Conservation (phyloP, 2,329 filamentous ascomycete genomes). For the Verticillium dahliae region DNA sequence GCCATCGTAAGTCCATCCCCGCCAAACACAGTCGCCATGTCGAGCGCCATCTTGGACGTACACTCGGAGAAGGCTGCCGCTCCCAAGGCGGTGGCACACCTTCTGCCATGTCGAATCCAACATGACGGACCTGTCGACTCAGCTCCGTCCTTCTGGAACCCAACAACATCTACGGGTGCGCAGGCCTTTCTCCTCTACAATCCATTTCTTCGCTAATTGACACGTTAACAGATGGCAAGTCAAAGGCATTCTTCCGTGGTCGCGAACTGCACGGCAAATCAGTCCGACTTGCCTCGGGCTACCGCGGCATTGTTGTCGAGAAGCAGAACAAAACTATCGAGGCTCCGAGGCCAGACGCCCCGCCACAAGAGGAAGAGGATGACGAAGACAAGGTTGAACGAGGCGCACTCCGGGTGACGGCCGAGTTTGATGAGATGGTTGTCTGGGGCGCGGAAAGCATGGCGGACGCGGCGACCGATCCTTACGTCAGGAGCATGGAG, state of each 20-base stretch:
- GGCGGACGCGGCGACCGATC: conserved; percentile 56
- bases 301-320: conserved; percentile 57
- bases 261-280: conserved; percentile 66
- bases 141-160: conserved; percentile 64
- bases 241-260: conserved; percentile 68
- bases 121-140: conserved; percentile 67
- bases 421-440: conserved; percentile 66
- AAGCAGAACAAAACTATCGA: conserved; percentile 23
- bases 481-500: conserved; percentile 66
- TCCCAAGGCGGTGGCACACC: conserved; percentile 51
- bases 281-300: conserved; percentile 63
- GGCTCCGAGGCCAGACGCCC: neutral
- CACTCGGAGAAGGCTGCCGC: conserved; percentile 14
- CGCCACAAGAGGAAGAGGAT: conserved; percentile 29
- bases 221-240: conserved; percentile 35
- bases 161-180: conserved; percentile 37
- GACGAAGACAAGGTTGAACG: conserved; percentile 36
- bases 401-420: conserved; percentile 54
- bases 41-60: conserved; percentile 35
- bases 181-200: neutral
- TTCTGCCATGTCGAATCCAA: conserved; percentile 75
- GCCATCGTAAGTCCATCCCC: neutral
- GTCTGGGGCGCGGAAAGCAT: conserved; percentile 78
- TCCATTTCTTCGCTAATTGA: neutral
- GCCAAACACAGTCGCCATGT: conserved; percentile 22